Percentiles rank a stretch among this genome's conserved stretches.
Evolutionary conservation across 2,329 filamentous ascomycete genomes (phyloP).

Genomic region (Mollisia scopiformis): DNA sequence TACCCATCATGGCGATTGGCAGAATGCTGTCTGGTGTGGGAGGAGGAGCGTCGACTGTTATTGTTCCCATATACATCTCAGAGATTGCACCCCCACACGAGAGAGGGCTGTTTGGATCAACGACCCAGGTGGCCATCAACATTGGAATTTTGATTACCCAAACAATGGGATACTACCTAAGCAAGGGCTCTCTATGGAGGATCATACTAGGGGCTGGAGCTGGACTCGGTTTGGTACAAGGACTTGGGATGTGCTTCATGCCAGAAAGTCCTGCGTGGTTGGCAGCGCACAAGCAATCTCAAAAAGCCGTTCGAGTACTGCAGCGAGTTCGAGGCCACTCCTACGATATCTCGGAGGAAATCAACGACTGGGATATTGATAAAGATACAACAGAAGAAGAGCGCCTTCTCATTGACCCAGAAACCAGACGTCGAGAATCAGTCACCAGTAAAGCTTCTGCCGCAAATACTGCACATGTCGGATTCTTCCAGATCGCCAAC

Average conservation of each 20-base stretch:
- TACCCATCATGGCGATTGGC: slow-evolving; percentile 71
- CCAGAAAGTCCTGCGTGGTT: slow-evolving; percentile 90
- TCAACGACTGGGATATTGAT: slow-evolving; percentile 59
- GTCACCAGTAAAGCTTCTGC: slow-evolving; percentile 25
- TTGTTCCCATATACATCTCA: slow-evolving; percentile 92
- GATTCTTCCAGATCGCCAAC: slow-evolving; percentile 66
- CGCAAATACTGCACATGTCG: slow-evolving; percentile 44
- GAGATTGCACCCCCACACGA: slow-evolving; percentile 79
- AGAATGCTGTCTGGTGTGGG: slow-evolving; percentile 81
- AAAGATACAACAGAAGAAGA: slow-evolving; percentile 33
- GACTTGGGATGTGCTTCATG: slow-evolving; percentile 71
- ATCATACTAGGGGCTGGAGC: slow-evolving; percentile 78
- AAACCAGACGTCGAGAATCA: slow-evolving; percentile 27
- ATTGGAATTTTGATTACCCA: slow-evolving; percentile 86
- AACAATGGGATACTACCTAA: slow-evolving; percentile 84
- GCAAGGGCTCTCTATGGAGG: slow-evolving; percentile 78
- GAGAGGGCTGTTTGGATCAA: slow-evolving; percentile 77
- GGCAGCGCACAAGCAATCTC: slow-evolving; percentile 63
- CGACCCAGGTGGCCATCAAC: slow-evolving; percentile 95
- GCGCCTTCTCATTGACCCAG: slow-evolving; percentile 28
- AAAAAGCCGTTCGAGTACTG: slow-evolving; percentile 67
- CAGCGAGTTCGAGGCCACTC: slow-evolving; percentile 74
- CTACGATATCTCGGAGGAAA: slow-evolving; percentile 74
- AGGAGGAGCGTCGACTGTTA: slow-evolving; percentile 86
- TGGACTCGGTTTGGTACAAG: slow-evolving; percentile 68